phyloP scores from a whole-genome alignment of 257 asterid genomes.

The Oldenlandia corymbosa region DNA sequence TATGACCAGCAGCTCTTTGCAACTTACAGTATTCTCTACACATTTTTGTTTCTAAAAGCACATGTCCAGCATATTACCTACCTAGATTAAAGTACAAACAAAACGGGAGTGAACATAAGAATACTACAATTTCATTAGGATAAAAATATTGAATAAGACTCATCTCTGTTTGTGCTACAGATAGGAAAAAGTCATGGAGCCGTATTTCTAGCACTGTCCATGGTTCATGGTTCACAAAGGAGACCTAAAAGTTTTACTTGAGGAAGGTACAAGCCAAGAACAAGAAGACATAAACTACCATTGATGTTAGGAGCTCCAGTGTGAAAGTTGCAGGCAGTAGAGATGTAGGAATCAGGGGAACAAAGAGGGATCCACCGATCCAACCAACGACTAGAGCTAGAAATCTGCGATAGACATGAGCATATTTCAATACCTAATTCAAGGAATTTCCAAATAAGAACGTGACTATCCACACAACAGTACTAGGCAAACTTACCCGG shows the following conservation, averaged over 20 bases:
- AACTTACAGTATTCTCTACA: no score
- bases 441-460: neutral
- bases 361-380: conserved; percentile 69
- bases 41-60: no score
- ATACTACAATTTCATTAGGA: no score
- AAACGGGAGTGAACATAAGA: no score
- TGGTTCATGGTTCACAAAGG: neutral
- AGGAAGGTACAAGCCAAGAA: conserved; percentile 85
- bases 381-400: conserved; percentile 83
- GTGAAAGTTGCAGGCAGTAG: conserved; percentile 83
- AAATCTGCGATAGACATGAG: conserved; percentile 45
- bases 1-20: no score
- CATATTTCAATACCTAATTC: neutral
- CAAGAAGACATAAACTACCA: conserved; percentile 64
- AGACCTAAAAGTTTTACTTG: conserved; percentile 36
- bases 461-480: neutral
- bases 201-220: neutral
- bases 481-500: conserved; percentile 59
- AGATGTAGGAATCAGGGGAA: conserved; percentile 64
- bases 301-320: conserved; percentile 81
- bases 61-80: no score
- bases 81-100: no score
- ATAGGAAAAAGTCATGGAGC: neutral
- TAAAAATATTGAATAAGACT: neutral
- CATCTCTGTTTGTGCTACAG: neutral